Conservation (phyloP, 345 rosid genomes). For the Melastoma malabathricum region DNA sequence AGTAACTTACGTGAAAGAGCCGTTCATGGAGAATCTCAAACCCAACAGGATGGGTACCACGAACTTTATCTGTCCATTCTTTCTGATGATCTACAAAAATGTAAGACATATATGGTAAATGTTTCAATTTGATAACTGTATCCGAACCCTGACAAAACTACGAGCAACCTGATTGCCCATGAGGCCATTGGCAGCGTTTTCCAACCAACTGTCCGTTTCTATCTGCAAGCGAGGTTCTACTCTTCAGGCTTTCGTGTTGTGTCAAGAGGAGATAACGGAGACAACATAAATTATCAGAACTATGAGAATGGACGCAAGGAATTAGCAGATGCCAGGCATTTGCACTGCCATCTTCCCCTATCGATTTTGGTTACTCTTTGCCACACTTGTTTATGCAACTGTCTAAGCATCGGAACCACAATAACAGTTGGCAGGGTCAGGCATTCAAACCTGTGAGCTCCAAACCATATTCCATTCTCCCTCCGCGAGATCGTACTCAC, state of each 20-base stretch:
- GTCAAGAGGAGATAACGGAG: no score
- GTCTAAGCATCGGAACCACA: no score
- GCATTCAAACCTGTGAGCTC: slow-evolving; percentile 71
- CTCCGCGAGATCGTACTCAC: slow-evolving; percentile 46
- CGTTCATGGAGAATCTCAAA: slow-evolving; percentile 76
- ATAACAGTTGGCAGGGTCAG: neutral
- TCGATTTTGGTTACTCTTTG: no score
- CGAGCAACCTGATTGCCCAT: slow-evolving; percentile 75
- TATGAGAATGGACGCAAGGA: no score
- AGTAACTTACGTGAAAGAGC: slow-evolving; percentile 46
- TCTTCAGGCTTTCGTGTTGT: no score
- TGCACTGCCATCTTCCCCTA: no score
- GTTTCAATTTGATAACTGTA: slow-evolving; percentile 3
- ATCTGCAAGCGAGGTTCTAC: slow-evolving; percentile 15
- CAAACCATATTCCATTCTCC: slow-evolving; percentile 97
- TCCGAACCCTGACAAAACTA: neutral
- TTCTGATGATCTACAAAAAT: slow-evolving; percentile 37
- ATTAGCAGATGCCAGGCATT: no score
- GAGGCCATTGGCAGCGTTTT: slow-evolving; percentile 85
- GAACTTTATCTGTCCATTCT: slow-evolving; percentile 53
- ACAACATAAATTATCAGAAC: no score
- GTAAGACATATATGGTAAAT: neutral
- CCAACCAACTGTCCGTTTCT: slow-evolving; percentile 92
- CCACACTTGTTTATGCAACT: no score
- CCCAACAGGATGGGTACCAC: slow-evolving; percentile 57